Evolutionary conservation across 2,329 filamentous ascomycete species (phyloP), one percentile per base, ranked within the genome.

Genomic region (Septoria linicola): DNA sequence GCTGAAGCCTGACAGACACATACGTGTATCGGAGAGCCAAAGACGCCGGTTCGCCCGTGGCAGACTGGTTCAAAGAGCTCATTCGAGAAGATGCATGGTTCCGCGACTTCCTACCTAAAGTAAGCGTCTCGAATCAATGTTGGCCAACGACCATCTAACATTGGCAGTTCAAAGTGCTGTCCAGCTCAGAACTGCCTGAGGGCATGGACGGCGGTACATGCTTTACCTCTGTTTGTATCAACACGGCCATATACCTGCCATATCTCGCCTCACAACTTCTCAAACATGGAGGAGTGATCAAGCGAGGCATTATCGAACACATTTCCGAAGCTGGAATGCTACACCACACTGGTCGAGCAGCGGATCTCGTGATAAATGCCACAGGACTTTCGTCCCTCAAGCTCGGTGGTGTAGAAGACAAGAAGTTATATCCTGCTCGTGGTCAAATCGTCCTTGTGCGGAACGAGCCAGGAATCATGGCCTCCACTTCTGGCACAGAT

Each of bases 151-250:
- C 27, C 8, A 40, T 16, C 14, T n/a, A 27, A 42, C 8, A 36
- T 47, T 25, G 23, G 5, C 46, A 68, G 66, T 70, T 70, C 61
- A 63, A 61, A 39, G 53, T 66, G 2, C 57, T 71, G 3, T 21
- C 59, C 11, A 56, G 63, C 34, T 53, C 55, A 4, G 62, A 67
- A 59, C 73, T 95, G 1, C 80, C 82, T 0, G 62, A 73, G 0
- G 87, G 80, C 14, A 80, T 85, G 46, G 84, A 89, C 54, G 86
- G 85, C 8, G 90, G 83, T 19, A 87, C 82, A 43, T 76, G 79
- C 49, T 96, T 93, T 69, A 89, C 82, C 6, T 92, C 88, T 1
- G 84, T 96, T 34, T 96, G 91, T 72, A 92, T 96, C 68, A 96
- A 97, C 72, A 88, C 88, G 0, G 82, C 87, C 35, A 72, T 96